Conservation (phyloP, 2,329 filamentous ascomycete species). For the Dactylellina haptotyla region DNA sequence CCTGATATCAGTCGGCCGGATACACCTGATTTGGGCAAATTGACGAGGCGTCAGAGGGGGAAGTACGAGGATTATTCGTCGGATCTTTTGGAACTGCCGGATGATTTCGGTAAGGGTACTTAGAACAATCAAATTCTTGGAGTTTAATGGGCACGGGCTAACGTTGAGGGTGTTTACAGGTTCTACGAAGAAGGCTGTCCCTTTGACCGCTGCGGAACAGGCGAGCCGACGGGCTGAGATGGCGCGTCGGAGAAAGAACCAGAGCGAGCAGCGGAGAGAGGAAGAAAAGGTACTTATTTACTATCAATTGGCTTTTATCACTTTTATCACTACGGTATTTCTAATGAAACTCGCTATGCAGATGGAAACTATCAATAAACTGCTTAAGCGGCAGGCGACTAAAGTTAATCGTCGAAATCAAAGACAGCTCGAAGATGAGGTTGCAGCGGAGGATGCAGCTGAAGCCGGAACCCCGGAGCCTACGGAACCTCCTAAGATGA, state of each 20-base stretch:
- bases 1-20: conserved; percentile 60
- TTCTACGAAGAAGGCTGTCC: conserved; percentile 34
- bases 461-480: conserved; percentile 61
- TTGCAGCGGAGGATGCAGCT: conserved; percentile 60
- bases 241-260: conserved; percentile 76
- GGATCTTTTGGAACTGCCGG: conserved; percentile 63
- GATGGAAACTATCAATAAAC: conserved; percentile 92
- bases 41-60: conserved; percentile 75
- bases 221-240: conserved; percentile 78
- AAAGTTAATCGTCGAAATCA: conserved; percentile 69
- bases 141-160: neutral
- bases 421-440: conserved; percentile 62
- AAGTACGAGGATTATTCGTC: conserved; percentile 66
- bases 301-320: neutral
- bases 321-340: neutral
- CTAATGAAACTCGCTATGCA: conserved; percentile 61
- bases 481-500: conserved; percentile 70
- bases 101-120: conserved; percentile 60
- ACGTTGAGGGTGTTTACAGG: conserved; percentile 49
- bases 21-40: conserved; percentile 71
- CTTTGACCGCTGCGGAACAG: conserved; percentile 76
- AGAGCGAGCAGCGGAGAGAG: conserved; percentile 80
- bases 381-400: conserved; percentile 84
- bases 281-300: conserved; percentile 73
- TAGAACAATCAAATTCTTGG: neutral